A percentile compares a stretch with the other conserved stretches of the same genome.
These are phyloP conservation scores for Acorus calamus DNA, from an alignment of 106 monocot species.

Conservation along the genomic window DNA sequence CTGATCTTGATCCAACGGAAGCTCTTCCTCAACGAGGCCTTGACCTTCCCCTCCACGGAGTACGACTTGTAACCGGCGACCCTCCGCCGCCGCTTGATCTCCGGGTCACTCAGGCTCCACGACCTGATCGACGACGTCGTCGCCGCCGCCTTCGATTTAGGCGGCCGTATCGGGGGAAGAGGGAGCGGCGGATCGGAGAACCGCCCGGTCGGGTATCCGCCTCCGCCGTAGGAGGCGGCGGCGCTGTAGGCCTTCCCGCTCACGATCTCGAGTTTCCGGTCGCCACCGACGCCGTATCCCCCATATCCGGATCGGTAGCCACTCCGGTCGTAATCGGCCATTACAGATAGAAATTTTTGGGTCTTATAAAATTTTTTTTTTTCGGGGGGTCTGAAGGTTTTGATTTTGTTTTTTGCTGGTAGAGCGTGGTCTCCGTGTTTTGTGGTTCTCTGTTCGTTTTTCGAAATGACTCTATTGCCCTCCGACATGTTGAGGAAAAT, in stretches of 20 bases:
- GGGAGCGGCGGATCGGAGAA: slow-evolving; percentile 1
- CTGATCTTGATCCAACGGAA: slow-evolving; percentile 43
- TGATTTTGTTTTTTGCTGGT: no score
- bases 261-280: slow-evolving; percentile 18
- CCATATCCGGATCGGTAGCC: slow-evolving; percentile 9
- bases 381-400: neutral
- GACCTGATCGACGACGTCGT: neutral
- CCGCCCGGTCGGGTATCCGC: neutral
- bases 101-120: slow-evolving; percentile 53
- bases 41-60: slow-evolving; percentile 55
- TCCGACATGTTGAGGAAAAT: no score
- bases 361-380: no score
- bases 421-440: no score
- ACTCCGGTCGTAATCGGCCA: neutral
- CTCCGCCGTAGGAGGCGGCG: neutral
- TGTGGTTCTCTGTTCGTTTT: no score
- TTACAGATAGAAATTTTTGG: neutral
- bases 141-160: neutral
- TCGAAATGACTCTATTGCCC: no score
- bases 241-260: slow-evolving; percentile 12
- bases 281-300: slow-evolving; percentile 1
- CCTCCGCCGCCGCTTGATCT: slow-evolving; percentile 42
- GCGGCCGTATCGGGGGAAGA: neutral
- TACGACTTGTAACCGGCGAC: slow-evolving; percentile 57
- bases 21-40: slow-evolving; percentile 33